These are phyloP conservation scores for Pleoardoris graminearum DNA, from an alignment of 2,329 filamentous ascomycete genomes.

Conservation along the genomic window DNA sequence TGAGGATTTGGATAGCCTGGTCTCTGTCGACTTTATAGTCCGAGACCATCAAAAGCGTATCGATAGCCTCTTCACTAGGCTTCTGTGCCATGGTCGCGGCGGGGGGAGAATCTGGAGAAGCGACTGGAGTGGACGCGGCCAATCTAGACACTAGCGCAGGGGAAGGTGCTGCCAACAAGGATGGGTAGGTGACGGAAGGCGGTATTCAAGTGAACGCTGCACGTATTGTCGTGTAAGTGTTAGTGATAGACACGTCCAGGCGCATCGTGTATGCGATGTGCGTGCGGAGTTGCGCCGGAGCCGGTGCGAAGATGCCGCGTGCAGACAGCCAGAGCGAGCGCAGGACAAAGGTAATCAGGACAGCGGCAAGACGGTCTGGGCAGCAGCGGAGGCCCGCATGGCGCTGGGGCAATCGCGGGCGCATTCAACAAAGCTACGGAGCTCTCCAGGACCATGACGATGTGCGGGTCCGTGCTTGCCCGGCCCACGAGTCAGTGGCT, in stretches of 20 bases:
- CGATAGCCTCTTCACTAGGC: slow-evolving; percentile 12
- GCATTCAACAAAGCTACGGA: slow-evolving; percentile 1
- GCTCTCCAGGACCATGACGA: slow-evolving; percentile 9
- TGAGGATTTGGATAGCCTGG: slow-evolving; percentile 25
- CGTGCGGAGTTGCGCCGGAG: slow-evolving; percentile 10
- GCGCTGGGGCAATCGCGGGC: slow-evolving; percentile 7
- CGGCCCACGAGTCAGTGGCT: background rate
- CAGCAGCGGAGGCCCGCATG: slow-evolving; percentile 2
- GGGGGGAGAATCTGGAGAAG: too few species aligned
- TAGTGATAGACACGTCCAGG: too few species aligned
- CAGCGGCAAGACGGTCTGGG: background rate
- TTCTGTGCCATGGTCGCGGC: slow-evolving; percentile 8
- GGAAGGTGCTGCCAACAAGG: too few species aligned
- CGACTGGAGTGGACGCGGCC: too few species aligned
- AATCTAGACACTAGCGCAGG: too few species aligned
- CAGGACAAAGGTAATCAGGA: too few species aligned
- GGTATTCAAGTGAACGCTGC: too few species aligned
- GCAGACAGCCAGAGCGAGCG: background rate
- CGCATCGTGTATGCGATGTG: background rate
- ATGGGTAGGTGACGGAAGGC: too few species aligned
- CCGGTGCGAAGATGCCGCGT: background rate
- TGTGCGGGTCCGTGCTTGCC: slow-evolving; percentile 6
- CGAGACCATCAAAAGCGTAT: slow-evolving; percentile 14
- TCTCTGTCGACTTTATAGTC: slow-evolving; percentile 19
- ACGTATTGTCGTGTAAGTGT: too few species aligned